Conservation (phyloP, 305 asterid species). For the Solanum chacoense region DNA sequence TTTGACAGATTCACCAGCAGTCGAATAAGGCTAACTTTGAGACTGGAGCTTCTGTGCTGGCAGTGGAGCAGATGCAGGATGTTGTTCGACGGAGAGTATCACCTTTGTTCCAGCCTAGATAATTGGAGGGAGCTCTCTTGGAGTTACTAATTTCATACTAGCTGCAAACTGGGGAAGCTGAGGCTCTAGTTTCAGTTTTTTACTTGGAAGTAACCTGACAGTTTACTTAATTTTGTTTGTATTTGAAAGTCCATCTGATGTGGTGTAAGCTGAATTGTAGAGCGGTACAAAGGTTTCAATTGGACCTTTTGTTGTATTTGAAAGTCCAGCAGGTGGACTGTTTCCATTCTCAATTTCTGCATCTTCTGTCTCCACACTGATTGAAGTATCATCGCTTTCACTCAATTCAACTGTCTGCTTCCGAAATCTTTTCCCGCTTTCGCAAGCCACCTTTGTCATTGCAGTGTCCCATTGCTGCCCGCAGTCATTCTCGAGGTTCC, state of each 20-base stretch:
- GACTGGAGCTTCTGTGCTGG: slow-evolving; percentile 50
- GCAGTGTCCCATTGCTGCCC: slow-evolving; percentile 14
- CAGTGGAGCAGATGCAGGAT: slow-evolving; percentile 59
- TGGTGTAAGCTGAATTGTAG: too few relatives aligned
- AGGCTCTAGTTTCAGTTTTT: not conserved
- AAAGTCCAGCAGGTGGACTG: slow-evolving; percentile 7
- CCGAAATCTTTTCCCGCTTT: slow-evolving; percentile 35
- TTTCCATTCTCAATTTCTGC: slow-evolving; percentile 9
- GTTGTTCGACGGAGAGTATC: slow-evolving; percentile 60
- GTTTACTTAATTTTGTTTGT: not conserved
- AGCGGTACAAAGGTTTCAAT: too few relatives aligned
- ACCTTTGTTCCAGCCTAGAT: slow-evolving; percentile 51
- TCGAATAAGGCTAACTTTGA: slow-evolving; percentile 67
- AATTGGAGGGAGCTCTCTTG: not conserved
- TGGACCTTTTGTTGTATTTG: too few relatives aligned
- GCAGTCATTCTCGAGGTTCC: slow-evolving; percentile 14
- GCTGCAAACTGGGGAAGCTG: not conserved
- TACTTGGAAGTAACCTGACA: not conserved
- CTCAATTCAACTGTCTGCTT: slow-evolving; percentile 24
- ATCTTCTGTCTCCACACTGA: slow-evolving; percentile 7
- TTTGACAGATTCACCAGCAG: slow-evolving; percentile 55
- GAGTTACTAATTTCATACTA: not conserved
- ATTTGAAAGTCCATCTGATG: not conserved
- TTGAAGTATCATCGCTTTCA: slow-evolving; percentile 27
- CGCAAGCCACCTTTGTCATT: slow-evolving; percentile 10